These are phyloP conservation scores for Hypericum androsaemum DNA, from an alignment of 345 rosid species.

Conservation along the genomic window DNA sequence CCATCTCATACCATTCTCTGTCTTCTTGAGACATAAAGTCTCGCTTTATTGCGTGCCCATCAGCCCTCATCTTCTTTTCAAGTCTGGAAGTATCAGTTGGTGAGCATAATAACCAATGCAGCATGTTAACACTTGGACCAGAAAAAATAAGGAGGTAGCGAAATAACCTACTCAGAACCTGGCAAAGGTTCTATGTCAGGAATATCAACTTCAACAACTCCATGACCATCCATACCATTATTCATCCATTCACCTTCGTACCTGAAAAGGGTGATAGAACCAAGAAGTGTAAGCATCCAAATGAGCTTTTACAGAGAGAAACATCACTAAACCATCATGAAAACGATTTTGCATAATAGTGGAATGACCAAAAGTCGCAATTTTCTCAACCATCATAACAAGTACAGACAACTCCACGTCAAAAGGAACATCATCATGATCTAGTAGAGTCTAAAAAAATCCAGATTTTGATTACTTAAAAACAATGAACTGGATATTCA, in stretches of 20 bases:
- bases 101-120: conserved; percentile 6
- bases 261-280: no score
- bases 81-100: conserved; percentile 58
- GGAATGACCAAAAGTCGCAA: no score
- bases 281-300: no score
- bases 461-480: no score
- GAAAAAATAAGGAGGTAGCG: conserved; percentile 6
- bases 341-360: no score
- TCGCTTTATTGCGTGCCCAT: conserved; percentile 63
- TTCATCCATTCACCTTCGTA: conserved; percentile 98
- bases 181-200: conserved; percentile 87
- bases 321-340: background rate
- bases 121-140: conserved; percentile 3
- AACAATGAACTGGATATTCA: no score
- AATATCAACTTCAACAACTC: conserved; percentile 82
- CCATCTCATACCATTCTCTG: conserved; percentile 87
- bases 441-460: no score
- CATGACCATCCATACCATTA: conserved; percentile 82
- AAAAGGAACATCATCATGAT: no score
- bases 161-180: conserved; percentile 65
- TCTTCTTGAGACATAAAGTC: conserved; percentile 87
- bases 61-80: conserved; percentile 86
- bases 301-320: conserved; percentile 23
- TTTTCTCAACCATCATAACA: no score
- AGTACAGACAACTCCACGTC: no score